Conservation (phyloP, 208 protist species). For the Leishmania tropica region DNA sequence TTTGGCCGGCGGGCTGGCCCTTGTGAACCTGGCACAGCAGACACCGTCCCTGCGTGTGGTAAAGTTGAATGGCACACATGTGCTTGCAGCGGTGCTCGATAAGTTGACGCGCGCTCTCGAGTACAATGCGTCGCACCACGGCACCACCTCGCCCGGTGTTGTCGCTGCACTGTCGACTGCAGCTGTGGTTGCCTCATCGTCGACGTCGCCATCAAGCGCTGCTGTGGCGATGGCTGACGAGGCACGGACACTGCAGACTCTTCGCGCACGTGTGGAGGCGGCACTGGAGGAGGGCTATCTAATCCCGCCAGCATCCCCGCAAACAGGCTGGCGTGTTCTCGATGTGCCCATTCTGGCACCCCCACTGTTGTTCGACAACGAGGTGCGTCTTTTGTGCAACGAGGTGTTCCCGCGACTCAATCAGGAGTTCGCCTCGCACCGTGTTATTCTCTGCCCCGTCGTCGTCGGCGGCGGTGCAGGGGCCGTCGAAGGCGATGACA, state of each 20-base stretch:
- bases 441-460: conserved; percentile 48
- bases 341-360: conserved; percentile 81
- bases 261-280: conserved; percentile 11
- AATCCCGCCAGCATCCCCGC: conserved; percentile 35
- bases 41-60: conserved; percentile 38
- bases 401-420: conserved; percentile 79
- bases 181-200: neutral
- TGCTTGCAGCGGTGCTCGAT: conserved; percentile 53
- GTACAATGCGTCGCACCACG: conserved; percentile 31
- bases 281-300: conserved; percentile 20
- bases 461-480: conserved; percentile 31
- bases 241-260: conserved; percentile 3
- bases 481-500: neutral
- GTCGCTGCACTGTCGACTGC: neutral
- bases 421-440: conserved; percentile 42
- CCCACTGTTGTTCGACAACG: conserved; percentile 78
- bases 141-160: neutral
- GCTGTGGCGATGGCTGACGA: conserved; percentile 1
- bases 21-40: conserved; percentile 68
- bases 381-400: conserved; percentile 53
- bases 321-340: conserved; percentile 75
- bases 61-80: conserved; percentile 58
- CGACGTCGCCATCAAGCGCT: neutral
- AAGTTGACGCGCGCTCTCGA: conserved; percentile 57
- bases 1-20: conserved; percentile 65